Evolutionary conservation across 1,139 yeast genomes (phyloP).

Genomic region (Candida albicans): DNA sequence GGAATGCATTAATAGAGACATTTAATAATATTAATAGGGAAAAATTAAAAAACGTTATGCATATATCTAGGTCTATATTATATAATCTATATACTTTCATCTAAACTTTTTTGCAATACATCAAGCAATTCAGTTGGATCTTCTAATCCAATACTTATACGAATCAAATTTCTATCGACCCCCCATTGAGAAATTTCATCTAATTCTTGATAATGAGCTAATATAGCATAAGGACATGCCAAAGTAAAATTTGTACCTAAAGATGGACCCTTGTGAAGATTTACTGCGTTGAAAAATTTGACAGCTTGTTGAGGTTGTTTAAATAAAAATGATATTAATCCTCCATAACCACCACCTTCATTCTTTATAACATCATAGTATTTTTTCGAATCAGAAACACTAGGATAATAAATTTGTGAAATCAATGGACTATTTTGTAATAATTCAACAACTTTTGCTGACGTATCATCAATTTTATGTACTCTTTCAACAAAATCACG

Average conservation of each 20-base stretch:
- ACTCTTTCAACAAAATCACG: conserved; percentile 81
- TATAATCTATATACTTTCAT: conserved; percentile 17
- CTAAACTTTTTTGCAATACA: conserved; percentile 59
- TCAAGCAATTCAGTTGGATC: conserved; percentile 54
- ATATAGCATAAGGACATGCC: conserved; percentile 86
- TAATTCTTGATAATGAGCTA: conserved; percentile 85
- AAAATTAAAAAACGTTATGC: too few species aligned
- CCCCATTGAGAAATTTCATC: conserved; percentile 85
- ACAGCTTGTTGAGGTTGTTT: conserved; percentile 64
- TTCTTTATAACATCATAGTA: conserved; percentile 74
- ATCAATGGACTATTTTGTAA: conserved; percentile 50
- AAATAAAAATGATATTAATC: conserved; percentile 78
- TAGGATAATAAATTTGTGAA: conserved; percentile 71
- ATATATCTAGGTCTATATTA: not conserved
- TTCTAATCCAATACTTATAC: conserved; percentile 85
- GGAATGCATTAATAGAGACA: conserved; percentile 15
- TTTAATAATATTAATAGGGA: not conserved
- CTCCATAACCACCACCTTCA: conserved; percentile 87
- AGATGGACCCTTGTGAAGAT: conserved; percentile 88
- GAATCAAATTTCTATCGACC: conserved; percentile 73
- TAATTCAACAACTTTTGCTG: conserved; percentile 56
- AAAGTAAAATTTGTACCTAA: conserved; percentile 92
- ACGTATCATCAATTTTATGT: conserved; percentile 62
- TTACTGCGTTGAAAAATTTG: conserved; percentile 70
- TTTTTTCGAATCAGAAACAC: conserved; percentile 49